phyloP scores from a whole-genome alignment of 2,329 filamentous ascomycete genomes.

The Westerdykella ornata region DNA sequence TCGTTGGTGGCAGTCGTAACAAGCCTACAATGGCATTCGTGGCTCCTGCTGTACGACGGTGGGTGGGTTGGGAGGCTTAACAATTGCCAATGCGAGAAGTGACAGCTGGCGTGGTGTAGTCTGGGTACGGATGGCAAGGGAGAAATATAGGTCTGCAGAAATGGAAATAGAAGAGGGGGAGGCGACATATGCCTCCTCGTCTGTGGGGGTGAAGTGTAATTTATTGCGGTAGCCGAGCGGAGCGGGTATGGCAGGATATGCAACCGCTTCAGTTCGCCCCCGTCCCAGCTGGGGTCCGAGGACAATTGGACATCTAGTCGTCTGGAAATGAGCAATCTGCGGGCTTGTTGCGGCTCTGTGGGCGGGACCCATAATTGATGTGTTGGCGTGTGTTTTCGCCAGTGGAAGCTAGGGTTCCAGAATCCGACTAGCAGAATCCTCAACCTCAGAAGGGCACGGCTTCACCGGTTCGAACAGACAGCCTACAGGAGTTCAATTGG shows the following conservation, averaged over 20 bases:
- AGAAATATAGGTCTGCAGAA: conserved; percentile 35
- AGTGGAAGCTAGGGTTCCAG: conserved; percentile 54
- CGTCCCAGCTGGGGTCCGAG: conserved; percentile 50
- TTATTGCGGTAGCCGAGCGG: conserved; percentile 38
- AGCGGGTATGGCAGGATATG: conserved; percentile 35
- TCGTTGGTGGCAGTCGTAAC: conserved; percentile 28
- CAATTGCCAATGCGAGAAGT: conserved; percentile 32
- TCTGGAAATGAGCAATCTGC: conserved; percentile 36
- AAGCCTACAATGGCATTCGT: conserved; percentile 26
- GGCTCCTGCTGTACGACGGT: conserved; percentile 35
- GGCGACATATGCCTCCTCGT: conserved; percentile 32
- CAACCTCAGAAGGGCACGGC: conserved; percentile 34
- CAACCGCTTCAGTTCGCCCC: conserved; percentile 38
- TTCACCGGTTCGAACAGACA: conserved; percentile 32
- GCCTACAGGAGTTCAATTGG: conserved; percentile 20
- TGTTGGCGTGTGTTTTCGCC: conserved; percentile 81
- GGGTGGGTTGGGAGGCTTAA: conserved; percentile 24
- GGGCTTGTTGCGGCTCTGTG: conserved; percentile 40
- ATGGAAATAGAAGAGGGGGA: conserved; percentile 24
- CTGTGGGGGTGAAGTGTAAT: conserved; percentile 37
- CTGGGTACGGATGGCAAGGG: conserved; percentile 23
- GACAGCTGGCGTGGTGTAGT: conserved; percentile 34
- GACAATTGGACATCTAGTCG: conserved; percentile 25
- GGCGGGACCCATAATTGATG: conserved; percentile 58
- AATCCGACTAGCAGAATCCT: conserved; percentile 33